A percentile compares a stretch with the other conserved stretches of the same genome.
These are phyloP conservation scores for Candolleomyces aberdarensis DNA, from an alignment of 768 basidiomycete species.

Conservation along the genomic window DNA sequence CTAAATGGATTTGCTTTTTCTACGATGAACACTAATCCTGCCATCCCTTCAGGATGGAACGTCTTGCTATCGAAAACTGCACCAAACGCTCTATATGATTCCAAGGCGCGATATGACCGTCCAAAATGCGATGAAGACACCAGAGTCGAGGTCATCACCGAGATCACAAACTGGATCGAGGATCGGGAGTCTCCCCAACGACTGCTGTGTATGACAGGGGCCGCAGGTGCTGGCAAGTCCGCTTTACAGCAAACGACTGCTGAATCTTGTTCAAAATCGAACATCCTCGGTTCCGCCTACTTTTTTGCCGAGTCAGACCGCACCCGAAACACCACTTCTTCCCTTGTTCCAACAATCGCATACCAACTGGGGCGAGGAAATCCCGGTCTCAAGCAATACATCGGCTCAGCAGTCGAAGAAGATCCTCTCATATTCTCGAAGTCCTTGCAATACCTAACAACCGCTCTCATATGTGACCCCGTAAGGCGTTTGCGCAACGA, in stretches of 20 bases:
- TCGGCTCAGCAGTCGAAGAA: neutral
- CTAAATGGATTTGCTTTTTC: neutral
- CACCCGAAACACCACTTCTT: constrained; percentile 3
- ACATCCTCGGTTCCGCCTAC: constrained; percentile 6
- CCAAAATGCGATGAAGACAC: constrained; percentile 9
- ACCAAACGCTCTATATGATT: neutral
- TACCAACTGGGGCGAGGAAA: constrained; percentile 6
- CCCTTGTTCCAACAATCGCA: constrained; percentile 9
- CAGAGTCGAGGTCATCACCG: neutral
- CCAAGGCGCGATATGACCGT: constrained; percentile 4
- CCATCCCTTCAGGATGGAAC: neutral
- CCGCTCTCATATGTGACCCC: constrained; percentile 5
- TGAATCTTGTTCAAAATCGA: neutral
- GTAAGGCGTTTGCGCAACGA: neutral
- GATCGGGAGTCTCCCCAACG: neutral
- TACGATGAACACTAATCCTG: neutral
- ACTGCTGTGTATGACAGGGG: neutral
- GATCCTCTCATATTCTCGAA: neutral
- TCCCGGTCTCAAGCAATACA: neutral
- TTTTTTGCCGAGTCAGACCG: constrained; percentile 8
- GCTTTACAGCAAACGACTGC: constrained; percentile 11
- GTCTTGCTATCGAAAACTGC: neutral
- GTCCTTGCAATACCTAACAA: constrained; percentile 2
- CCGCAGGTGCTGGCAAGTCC: constrained; percentile 1
- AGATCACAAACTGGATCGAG: constrained; percentile 2